Percentiles rank a stretch among this genome's conserved stretches.
These are phyloP conservation scores for Pleurozium schreberi DNA, from an alignment of 225 moss, liverwort and hornwort genomes.

Conservation along the genomic window DNA sequence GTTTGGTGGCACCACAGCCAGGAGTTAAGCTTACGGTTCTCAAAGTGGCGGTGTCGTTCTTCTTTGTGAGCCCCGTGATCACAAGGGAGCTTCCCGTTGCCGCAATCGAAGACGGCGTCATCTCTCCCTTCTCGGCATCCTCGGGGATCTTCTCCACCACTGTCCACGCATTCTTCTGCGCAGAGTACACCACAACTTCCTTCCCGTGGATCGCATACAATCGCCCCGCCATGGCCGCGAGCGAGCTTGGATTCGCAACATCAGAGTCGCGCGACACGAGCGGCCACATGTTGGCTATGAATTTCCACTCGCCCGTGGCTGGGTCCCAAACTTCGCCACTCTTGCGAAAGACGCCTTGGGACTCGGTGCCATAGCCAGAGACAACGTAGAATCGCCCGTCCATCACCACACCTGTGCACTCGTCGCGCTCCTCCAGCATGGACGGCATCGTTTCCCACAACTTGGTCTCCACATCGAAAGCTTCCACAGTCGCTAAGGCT, in stretches of 20 bases:
- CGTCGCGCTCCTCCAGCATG: conserved; percentile 76
- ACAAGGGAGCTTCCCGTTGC: conserved; percentile 2
- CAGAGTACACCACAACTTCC: conserved; percentile 14
- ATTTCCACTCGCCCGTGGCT: conserved; percentile 15
- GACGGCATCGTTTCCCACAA: conserved; percentile 40
- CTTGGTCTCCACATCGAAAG: conserved; percentile 36
- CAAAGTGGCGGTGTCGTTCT: conserved; percentile 11
- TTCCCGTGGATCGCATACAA: conserved; percentile 24
- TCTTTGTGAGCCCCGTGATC: conserved; percentile 12
- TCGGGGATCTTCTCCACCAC: conserved; percentile 28
- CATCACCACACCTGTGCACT: conserved; percentile 58
- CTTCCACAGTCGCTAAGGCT: conserved; percentile 57
- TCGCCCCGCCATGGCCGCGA: conserved; percentile 7
- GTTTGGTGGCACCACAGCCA: conserved; percentile 1
- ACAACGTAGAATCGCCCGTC: conserved; percentile 48
- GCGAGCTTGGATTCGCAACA: conserved; percentile 25
- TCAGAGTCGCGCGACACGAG: conserved; percentile 17
- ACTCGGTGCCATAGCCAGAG: conserved; percentile 59
- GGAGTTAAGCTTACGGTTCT: conserved; percentile 14
- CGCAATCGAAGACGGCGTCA: conserved; percentile 8
- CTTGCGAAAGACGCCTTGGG: conserved; percentile 60
- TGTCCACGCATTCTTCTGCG: conserved; percentile 10
- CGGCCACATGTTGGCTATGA: conserved; percentile 62
- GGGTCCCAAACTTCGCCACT: conserved; percentile 64
- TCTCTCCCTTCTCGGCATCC: conserved; percentile 13